A percentile compares a stretch with the other conserved stretches of the same genome.
Conservation (phyloP, 2,329 filamentous ascomycete genomes). For the Claviceps digitariae region DNA sequence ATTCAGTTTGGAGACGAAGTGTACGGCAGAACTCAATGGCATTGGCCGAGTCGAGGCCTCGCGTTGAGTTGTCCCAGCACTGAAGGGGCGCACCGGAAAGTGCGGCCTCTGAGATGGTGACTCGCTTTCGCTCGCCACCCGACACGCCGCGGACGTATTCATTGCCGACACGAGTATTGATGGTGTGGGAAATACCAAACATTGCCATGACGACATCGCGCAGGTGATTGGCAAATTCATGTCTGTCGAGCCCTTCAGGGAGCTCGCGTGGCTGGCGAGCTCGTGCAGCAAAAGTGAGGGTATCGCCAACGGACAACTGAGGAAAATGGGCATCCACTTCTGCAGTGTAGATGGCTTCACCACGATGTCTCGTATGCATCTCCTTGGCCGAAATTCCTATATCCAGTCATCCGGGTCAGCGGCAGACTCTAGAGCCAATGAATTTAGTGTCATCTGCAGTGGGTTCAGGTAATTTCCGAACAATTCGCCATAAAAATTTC, state of each 20-base stretch:
- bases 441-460: too few species aligned
- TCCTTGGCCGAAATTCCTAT: slow-evolving; percentile 51
- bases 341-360: slow-evolving; percentile 77
- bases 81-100: slow-evolving; percentile 47
- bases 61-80: slow-evolving; percentile 60
- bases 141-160: slow-evolving; percentile 63
- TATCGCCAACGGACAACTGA: slow-evolving; percentile 63
- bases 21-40: slow-evolving; percentile 64
- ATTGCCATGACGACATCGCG: slow-evolving; percentile 63
- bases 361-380: slow-evolving; percentile 67
- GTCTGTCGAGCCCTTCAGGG: slow-evolving; percentile 41
- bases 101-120: slow-evolving; percentile 47
- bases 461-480: too few species aligned
- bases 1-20: slow-evolving; percentile 51
- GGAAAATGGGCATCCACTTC: slow-evolving; percentile 77
- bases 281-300: slow-evolving; percentile 61
- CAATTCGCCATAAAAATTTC: too few species aligned
- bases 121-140: slow-evolving; percentile 59
- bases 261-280: slow-evolving; percentile 51
- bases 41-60: slow-evolving; percentile 62
- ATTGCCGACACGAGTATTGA: slow-evolving; percentile 61
- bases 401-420: slow-evolving; percentile 5
- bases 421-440: too few species aligned
- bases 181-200: slow-evolving; percentile 60
- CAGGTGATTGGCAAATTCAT: slow-evolving; percentile 38